A percentile compares a stretch with the other conserved stretches of the same genome.
phyloP scores from a whole-genome alignment of 805 yeast species.

The Saturnispora quitensis region DNA sequence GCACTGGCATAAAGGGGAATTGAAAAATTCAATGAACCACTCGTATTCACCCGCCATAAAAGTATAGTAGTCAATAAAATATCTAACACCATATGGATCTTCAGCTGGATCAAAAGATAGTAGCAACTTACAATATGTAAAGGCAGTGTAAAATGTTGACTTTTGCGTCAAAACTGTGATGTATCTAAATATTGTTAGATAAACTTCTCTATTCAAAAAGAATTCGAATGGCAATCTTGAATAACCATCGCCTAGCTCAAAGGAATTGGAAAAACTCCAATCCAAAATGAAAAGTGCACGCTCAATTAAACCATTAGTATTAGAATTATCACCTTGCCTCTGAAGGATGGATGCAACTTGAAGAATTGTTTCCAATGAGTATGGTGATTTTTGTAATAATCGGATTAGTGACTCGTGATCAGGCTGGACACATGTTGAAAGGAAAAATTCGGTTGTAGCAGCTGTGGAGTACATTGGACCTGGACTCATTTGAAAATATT shows the following conservation, averaged over 20 bases:
- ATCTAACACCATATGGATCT: constrained; percentile 79
- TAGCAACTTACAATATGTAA: constrained; percentile 62
- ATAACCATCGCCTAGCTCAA: constrained; percentile 47
- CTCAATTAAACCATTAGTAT: constrained; percentile 67
- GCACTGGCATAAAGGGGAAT: constrained; percentile 46
- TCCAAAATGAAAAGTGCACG: constrained; percentile 74
- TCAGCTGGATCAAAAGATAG: constrained; percentile 61
- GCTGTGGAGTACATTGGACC: constrained; percentile 24
- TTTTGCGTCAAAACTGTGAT: constrained; percentile 63
- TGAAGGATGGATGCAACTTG: constrained; percentile 68
- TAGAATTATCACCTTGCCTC: constrained; percentile 68
- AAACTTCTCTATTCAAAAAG: constrained; percentile 69
- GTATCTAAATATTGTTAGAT: constrained; percentile 63
- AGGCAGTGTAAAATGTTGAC: constrained; percentile 70
- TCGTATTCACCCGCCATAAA: constrained; percentile 54
- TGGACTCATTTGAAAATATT: constrained; percentile 44
- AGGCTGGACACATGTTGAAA: constrained; percentile 62
- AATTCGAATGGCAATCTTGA: constrained; percentile 68
- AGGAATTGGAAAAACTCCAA: constrained; percentile 53
- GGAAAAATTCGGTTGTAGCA: constrained; percentile 39
- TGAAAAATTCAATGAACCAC: constrained; percentile 48
- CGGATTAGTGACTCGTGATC: constrained; percentile 66
- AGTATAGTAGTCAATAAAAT: constrained; percentile 74
- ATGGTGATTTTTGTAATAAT: constrained; percentile 53
- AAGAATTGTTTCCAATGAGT: constrained; percentile 68